phyloP scores from a whole-genome alignment of 768 basidiomycete genomes.

The Lenzites betulinus region DNA sequence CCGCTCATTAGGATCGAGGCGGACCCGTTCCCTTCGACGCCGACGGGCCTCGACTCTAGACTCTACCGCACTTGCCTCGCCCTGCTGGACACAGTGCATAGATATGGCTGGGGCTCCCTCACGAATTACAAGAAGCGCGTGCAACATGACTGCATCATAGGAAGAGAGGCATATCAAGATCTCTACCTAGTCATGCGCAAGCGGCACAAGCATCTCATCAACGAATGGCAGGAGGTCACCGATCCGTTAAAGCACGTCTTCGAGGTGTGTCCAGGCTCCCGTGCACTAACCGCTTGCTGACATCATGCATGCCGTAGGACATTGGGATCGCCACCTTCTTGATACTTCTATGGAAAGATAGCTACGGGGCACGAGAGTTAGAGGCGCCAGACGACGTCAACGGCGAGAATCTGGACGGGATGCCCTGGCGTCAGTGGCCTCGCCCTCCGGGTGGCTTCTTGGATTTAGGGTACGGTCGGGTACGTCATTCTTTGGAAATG shows the following conservation, averaged over 20 bases:
- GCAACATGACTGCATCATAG: slow-evolving; percentile 76
- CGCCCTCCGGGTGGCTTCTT: slow-evolving; percentile 84
- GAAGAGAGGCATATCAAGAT: slow-evolving; percentile 84
- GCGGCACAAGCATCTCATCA: slow-evolving; percentile 73
- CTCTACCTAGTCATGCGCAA: slow-evolving; percentile 87
- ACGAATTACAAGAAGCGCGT: slow-evolving; percentile 88
- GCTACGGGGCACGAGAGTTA: neutral
- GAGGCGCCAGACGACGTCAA: neutral
- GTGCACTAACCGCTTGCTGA: neutral
- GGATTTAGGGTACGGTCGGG: slow-evolving; percentile 71
- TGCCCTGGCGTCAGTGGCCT: slow-evolving; percentile 73
- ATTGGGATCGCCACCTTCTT: slow-evolving; percentile 94
- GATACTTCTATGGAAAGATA: slow-evolving; percentile 87
- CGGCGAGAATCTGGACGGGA: slow-evolving; percentile 21
- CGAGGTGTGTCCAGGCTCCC: slow-evolving; percentile 51
- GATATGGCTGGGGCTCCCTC: slow-evolving; percentile 86
- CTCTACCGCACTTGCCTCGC: slow-evolving; percentile 80
- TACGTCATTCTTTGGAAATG: neutral
- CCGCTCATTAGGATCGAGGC: slow-evolving; percentile 57
- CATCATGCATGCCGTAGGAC: slow-evolving; percentile 53
- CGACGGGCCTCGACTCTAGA: slow-evolving; percentile 57
- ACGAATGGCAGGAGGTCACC: slow-evolving; percentile 78
- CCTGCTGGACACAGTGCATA: slow-evolving; percentile 79
- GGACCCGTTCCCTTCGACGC: slow-evolving; percentile 47
- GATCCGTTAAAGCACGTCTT: slow-evolving; percentile 91